Conservation (phyloP, 495 filamentous ascomycete species). For the Xylaria acuta region DNA sequence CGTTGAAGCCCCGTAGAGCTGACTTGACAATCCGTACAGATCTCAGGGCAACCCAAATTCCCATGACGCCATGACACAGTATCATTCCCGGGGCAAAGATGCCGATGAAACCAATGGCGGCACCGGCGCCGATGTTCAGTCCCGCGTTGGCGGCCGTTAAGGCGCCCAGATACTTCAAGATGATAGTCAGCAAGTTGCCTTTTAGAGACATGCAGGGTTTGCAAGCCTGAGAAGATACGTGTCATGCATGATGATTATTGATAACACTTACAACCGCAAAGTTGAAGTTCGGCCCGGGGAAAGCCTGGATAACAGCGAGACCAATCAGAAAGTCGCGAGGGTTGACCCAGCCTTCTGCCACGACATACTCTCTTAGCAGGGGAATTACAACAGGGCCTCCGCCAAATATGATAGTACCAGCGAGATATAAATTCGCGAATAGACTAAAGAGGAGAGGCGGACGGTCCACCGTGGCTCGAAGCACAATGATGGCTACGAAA, state of each 20-base stretch:
- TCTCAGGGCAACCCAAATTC: slow-evolving; percentile 70
- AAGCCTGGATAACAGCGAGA: slow-evolving; percentile 81
- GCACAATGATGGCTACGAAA: slow-evolving; percentile 67
- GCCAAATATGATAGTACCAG: slow-evolving; percentile 89
- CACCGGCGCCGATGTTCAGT: slow-evolving; percentile 46
- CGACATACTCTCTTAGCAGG: slow-evolving; percentile 78
- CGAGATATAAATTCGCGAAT: slow-evolving; percentile 83
- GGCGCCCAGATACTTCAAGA: slow-evolving; percentile 58
- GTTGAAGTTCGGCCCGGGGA: slow-evolving; percentile 89
- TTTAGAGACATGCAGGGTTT: neutral
- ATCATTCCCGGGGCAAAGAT: slow-evolving; percentile 78
- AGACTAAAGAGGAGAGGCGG: slow-evolving; percentile 63
- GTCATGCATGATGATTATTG: neutral
- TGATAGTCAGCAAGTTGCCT: neutral
- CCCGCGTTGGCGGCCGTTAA: slow-evolving; percentile 56
- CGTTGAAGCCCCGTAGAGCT: slow-evolving; percentile 73
- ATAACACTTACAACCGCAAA: slow-evolving; percentile 72
- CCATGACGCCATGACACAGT: slow-evolving; percentile 70
- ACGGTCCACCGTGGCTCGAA: slow-evolving; percentile 55
- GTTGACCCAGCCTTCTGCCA: slow-evolving; percentile 79
- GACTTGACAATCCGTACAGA: slow-evolving; percentile 60
- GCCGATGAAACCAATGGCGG: slow-evolving; percentile 68
- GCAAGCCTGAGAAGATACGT: neutral
- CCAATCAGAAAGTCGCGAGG: slow-evolving; percentile 82
- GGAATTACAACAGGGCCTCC: slow-evolving; percentile 88